Conservation (phyloP, 768 basidiomycete species). For the Suillus hirtellus region DNA sequence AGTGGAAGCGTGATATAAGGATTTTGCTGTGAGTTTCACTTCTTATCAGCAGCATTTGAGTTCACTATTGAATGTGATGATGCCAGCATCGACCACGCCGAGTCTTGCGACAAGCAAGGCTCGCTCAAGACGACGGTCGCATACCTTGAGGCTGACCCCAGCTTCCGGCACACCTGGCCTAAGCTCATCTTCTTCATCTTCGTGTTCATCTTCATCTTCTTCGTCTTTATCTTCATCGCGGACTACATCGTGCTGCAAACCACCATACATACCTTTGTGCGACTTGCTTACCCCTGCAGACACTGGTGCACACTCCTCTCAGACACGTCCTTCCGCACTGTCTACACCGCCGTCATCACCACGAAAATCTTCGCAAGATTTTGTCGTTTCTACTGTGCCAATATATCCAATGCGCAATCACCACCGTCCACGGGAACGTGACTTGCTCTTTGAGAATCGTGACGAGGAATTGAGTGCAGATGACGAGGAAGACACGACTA, state of each 20-base stretch:
- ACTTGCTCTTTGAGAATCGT: constrained; percentile 8
- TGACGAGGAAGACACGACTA: constrained; percentile 9
- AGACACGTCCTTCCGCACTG: not conserved
- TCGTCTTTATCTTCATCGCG: not conserved
- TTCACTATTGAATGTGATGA: not conserved
- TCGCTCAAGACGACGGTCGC: constrained; percentile 10
- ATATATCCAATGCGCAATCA: constrained; percentile 4
- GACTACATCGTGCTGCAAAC: constrained; percentile 5
- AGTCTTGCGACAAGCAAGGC: constrained; percentile 7
- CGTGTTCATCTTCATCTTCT: not conserved
- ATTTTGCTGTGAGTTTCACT: constrained; percentile 2
- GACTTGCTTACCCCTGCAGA: constrained; percentile 11
- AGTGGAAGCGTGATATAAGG: not conserved
- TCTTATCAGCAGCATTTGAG: not conserved
- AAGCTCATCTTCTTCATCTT: not conserved
- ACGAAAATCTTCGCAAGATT: not conserved
- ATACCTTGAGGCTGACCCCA: constrained; percentile 9
- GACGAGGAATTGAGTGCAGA: constrained; percentile 4
- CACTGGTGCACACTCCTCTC: not conserved
- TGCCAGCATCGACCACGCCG: not conserved
- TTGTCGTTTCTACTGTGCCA: not conserved
- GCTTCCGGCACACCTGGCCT: not conserved
- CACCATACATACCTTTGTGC: constrained; percentile 6
- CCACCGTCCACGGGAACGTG: constrained; percentile 9
- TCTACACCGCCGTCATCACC: not conserved